These are phyloP conservation scores for Oleoguttula mirabilis DNA, from an alignment of 495 filamentous ascomycete species.

Conservation along the genomic window DNA sequence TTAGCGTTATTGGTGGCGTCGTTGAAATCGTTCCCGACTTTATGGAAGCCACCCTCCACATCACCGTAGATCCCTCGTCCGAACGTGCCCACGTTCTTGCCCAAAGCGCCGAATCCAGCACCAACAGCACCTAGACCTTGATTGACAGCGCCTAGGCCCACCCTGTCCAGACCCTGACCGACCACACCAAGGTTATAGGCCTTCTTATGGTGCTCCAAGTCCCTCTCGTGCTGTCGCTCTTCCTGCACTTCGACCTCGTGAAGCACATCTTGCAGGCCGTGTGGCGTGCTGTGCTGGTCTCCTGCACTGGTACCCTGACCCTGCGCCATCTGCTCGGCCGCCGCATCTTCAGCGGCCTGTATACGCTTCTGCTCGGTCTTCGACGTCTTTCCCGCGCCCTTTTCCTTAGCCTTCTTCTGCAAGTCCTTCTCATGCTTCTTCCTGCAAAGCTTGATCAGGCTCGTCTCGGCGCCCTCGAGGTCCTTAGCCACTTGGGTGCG, in stretches of 20 bases:
- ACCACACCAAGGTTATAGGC: constrained; percentile 33
- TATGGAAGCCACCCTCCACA: constrained; percentile 38
- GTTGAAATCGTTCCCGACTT: constrained; percentile 13
- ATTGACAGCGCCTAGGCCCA: constrained; percentile 33
- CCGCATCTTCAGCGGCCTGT: constrained; percentile 33
- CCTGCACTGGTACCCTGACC: constrained; percentile 69
- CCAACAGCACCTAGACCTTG: constrained; percentile 23
- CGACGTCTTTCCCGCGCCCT: constrained; percentile 33
- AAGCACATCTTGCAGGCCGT: constrained; percentile 57
- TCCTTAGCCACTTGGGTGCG: constrained; percentile 57
- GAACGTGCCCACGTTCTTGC: constrained; percentile 49
- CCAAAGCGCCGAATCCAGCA: constrained; percentile 42
- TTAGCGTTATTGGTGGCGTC: constrained; percentile 3
- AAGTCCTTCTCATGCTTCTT: constrained; percentile 61
- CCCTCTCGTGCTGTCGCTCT: constrained; percentile 25
- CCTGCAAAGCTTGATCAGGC: constrained; percentile 65
- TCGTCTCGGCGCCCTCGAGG: constrained; percentile 75
- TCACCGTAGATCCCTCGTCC: constrained; percentile 43
- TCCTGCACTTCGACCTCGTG: constrained; percentile 34
- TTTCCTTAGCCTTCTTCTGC: constrained; percentile 48
- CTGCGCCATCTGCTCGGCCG: constrained; percentile 50
- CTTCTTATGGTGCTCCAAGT: constrained; percentile 22
- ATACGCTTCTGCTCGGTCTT: constrained; percentile 39
- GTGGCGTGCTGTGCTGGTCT: constrained; percentile 65
- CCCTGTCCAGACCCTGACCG: constrained; percentile 27